Evolutionary conservation across 2,329 filamentous ascomycete species (phyloP).

Genomic region (Pseudogymnoascus sp.): DNA sequence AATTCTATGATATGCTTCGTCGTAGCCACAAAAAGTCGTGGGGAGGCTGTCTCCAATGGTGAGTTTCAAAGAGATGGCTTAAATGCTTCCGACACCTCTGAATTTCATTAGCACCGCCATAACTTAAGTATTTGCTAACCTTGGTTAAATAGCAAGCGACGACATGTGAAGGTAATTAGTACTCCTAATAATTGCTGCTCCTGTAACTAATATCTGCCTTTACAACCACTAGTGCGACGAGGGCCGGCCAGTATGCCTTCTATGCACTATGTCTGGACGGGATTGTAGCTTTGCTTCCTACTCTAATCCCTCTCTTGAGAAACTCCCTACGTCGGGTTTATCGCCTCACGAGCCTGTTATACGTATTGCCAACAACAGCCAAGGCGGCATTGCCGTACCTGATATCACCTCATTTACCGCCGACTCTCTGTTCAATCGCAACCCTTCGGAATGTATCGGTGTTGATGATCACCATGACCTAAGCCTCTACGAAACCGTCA

Average conservation of each 20-base stretch:
- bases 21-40: conserved; percentile 30
- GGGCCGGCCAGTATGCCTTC: conserved; percentile 23
- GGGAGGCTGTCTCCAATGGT: conserved; percentile 27
- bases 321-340: neutral
- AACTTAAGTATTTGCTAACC: conserved; percentile 1
- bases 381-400: neutral
- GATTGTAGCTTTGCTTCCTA: conserved; percentile 22
- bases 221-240: conserved; percentile 25
- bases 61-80: neutral
- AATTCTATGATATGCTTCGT: conserved; percentile 17
- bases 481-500: conserved; percentile 21
- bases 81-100: neutral
- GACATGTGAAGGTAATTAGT: conserved; percentile 29
- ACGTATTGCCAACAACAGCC: conserved; percentile 1
- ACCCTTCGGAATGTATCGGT: neutral
- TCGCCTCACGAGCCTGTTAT: conserved; percentile 5
- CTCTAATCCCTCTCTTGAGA: neutral
- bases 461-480: neutral
- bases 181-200: neutral
- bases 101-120: neutral
- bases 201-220: conserved; percentile 9
- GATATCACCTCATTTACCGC: too few relatives aligned
- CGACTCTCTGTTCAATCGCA: neutral
- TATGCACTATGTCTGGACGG: conserved; percentile 26
- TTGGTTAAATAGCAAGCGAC: conserved; percentile 22